phyloP scores from a whole-genome alignment of 2,329 filamentous ascomycete genomes.

The Dothideomycetes sp. region DNA sequence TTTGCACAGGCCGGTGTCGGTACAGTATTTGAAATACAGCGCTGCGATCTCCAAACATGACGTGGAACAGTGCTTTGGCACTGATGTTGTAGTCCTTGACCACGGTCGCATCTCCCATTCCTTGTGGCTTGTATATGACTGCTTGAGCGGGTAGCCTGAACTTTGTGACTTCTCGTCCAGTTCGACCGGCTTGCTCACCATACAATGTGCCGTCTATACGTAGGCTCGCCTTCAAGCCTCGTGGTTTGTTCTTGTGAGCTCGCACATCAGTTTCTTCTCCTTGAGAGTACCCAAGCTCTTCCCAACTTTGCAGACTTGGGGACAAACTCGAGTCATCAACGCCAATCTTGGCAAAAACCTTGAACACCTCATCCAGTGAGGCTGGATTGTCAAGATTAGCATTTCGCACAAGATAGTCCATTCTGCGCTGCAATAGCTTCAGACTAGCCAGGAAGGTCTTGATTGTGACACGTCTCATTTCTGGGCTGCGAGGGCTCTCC shows the following conservation, averaged over 20 bases:
- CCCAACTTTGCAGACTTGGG: conserved; percentile 81
- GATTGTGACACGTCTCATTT: conserved; percentile 66
- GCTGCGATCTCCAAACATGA: conserved; percentile 92
- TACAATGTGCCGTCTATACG: conserved; percentile 53
- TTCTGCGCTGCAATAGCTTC: conserved; percentile 65
- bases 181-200: conserved; percentile 28
- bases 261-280: conserved; percentile 22
- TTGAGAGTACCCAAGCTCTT: conserved; percentile 52
- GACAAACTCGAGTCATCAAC: conserved; percentile 47
- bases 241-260: conserved; percentile 24
- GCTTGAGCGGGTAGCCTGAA: conserved; percentile 74
- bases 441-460: conserved; percentile 90
- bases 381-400: conserved; percentile 61
- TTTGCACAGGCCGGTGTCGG: conserved; percentile 64
- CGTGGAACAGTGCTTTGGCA: conserved; percentile 88
- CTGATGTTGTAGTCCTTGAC: conserved; percentile 83
- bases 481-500: conserved; percentile 46
- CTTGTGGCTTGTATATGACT: conserved; percentile 72
- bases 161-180: conserved; percentile 47
- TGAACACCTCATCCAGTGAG: conserved; percentile 58
- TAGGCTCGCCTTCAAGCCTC: conserved; percentile 45
- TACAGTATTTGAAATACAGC: conserved; percentile 88
- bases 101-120: conserved; percentile 63
- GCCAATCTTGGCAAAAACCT: conserved; percentile 65
- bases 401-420: conserved; percentile 79